phyloP scores from a whole-genome alignment of 805 yeast species.

The Blastobotrys muscicola region DNA sequence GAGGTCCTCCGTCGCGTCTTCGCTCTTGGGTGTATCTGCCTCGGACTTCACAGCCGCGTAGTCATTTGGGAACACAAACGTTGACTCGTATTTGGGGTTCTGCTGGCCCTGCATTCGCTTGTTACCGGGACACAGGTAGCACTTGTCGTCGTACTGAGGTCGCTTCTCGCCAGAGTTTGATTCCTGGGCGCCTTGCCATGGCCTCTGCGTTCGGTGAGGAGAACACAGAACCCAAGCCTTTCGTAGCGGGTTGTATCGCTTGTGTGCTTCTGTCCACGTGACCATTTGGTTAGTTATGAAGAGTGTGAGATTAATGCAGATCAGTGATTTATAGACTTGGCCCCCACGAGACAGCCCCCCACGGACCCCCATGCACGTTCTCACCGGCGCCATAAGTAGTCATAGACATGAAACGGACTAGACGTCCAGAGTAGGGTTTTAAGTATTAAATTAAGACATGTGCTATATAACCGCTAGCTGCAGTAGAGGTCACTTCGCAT shows the following conservation, averaged over 20 bases:
- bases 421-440: too few relatives aligned
- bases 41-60: slow-evolving; percentile 52
- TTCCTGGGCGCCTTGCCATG: slow-evolving; percentile 75
- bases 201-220: slow-evolving; percentile 69
- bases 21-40: slow-evolving; percentile 12
- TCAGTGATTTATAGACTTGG: too few relatives aligned
- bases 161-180: slow-evolving; percentile 31
- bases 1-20: slow-evolving; percentile 33
- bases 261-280: slow-evolving; percentile 35
- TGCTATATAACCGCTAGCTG: too few relatives aligned
- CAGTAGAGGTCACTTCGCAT: too few relatives aligned
- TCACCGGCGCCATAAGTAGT: too few relatives aligned
- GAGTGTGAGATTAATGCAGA: too few relatives aligned
- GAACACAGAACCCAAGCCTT: slow-evolving; percentile 61
- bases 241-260: slow-evolving; percentile 62
- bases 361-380: too few relatives aligned
- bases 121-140: slow-evolving; percentile 69
- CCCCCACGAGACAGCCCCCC: too few relatives aligned
- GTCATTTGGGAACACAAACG: slow-evolving; percentile 58
- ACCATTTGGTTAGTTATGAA: neutral
- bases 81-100: slow-evolving; percentile 48
- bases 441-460: too few relatives aligned
- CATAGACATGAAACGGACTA: too few relatives aligned
- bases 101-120: slow-evolving; percentile 49
- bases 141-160: slow-evolving; percentile 52